Percentiles rank a stretch among this genome's conserved stretches.
These are phyloP conservation scores for Ephemerocybe angulata DNA, from an alignment of 768 basidiomycete genomes.

Conservation along the genomic window DNA sequence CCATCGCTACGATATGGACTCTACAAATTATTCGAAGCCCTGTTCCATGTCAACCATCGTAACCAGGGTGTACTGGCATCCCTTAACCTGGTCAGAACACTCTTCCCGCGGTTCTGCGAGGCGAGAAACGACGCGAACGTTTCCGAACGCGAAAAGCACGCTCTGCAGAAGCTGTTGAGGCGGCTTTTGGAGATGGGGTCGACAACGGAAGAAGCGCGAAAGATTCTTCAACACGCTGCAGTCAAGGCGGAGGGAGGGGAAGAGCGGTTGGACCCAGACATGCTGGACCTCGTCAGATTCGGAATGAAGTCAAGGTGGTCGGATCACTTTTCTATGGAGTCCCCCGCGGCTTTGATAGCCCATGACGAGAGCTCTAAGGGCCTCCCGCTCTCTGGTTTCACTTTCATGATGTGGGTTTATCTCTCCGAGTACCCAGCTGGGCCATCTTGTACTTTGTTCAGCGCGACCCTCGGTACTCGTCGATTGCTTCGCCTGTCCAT, in stretches of 20 bases:
- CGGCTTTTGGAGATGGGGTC: conserved; percentile 75
- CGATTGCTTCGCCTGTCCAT: conserved; percentile 44
- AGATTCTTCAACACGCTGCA: conserved; percentile 58
- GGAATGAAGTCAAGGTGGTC: conserved; percentile 78
- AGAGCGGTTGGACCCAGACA: conserved; percentile 54
- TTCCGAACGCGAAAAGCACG: conserved; percentile 48
- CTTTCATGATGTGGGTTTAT: conserved; percentile 64
- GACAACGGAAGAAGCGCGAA: conserved; percentile 57
- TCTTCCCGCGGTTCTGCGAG: conserved; percentile 46
- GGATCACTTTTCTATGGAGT: conserved; percentile 69
- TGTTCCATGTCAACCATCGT: conserved; percentile 58
- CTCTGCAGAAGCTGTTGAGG: conserved; percentile 59
- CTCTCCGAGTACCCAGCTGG: conserved; percentile 37
- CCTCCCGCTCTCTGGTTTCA: conserved; percentile 61
- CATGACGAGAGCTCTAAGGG: conserved; percentile 40
- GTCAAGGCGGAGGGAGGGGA: conserved; percentile 38
- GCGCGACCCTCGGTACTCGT: conserved; percentile 24
- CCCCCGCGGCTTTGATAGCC: conserved; percentile 47
- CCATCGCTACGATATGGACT: conserved; percentile 46
- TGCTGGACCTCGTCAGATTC: conserved; percentile 66
- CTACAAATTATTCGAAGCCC: conserved; percentile 59
- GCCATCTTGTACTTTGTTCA: conserved; percentile 36
- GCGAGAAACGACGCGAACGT: conserved; percentile 15
- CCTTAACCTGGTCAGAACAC: conserved; percentile 49
- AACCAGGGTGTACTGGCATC: conserved; percentile 68